These are phyloP conservation scores for Cylindrodendrum hubeiense DNA, from an alignment of 2,329 filamentous ascomycete species.

Conservation along the genomic window DNA sequence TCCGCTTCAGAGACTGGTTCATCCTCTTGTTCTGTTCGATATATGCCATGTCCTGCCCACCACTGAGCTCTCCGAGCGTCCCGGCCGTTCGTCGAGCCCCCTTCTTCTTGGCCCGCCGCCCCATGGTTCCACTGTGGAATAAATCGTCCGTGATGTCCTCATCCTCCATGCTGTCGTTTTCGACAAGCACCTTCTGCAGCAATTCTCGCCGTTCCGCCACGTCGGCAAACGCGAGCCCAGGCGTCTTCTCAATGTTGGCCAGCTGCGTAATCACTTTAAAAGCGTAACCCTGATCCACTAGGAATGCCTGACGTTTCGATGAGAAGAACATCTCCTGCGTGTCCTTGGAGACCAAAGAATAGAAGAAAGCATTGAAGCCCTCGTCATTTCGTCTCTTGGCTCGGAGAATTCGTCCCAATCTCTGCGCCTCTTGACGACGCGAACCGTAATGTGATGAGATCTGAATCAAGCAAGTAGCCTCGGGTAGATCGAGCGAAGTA, in stretches of 20 bases:
- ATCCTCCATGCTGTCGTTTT: conserved; percentile 82
- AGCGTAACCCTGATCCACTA: conserved; percentile 97
- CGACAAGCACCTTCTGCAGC: conserved; percentile 88
- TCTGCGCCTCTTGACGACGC: conserved; percentile 94
- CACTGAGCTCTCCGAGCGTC: conserved; percentile 85
- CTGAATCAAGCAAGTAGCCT: conserved; percentile 96
- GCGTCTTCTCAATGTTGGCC: conserved; percentile 88
- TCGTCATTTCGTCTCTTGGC: conserved; percentile 97
- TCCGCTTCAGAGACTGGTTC: conserved; percentile 61
- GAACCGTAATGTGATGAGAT: conserved; percentile 98
- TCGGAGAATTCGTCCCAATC: conserved; percentile 90
- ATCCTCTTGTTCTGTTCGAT: conserved; percentile 83
- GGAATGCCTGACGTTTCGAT: conserved; percentile 94
- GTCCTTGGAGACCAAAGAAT: conserved; percentile 96
- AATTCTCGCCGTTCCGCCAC: conserved; percentile 86
- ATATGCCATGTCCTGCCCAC: conserved; percentile 98
- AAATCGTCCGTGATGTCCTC: conserved; percentile 70
- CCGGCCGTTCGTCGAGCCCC: conserved; percentile 84
- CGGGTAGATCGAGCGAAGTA: conserved; percentile 95
- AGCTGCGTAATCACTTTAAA: conserved; percentile 99
- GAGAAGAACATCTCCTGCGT: conserved; percentile 99
- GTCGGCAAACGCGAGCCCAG: conserved; percentile 83
- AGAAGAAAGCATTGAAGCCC: conserved; percentile 99
- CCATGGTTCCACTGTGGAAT: conserved; percentile 58
- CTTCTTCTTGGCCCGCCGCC: conserved; percentile 64